Evolutionary conservation across 306 rosid species (phyloP).

Genomic region (Quercus ilex): DNA sequence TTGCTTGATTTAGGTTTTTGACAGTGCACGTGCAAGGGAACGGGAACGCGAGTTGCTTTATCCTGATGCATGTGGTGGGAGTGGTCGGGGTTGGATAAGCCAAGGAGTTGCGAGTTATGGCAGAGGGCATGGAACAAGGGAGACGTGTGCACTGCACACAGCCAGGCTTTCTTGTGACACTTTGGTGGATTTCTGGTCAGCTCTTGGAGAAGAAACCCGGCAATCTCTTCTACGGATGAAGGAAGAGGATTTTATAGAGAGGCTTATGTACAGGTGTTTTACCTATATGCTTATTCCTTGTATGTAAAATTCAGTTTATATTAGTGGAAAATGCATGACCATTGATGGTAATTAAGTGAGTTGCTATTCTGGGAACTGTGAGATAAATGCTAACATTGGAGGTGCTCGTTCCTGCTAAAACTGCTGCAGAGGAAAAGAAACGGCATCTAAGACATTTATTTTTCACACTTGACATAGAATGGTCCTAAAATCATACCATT

Average conservation of each 20-base stretch:
- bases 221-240: slow-evolving; percentile 95
- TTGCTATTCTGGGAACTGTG: slow-evolving; percentile 17
- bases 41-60: slow-evolving; percentile 95
- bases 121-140: slow-evolving; percentile 96
- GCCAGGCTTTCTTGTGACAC: slow-evolving; percentile 98
- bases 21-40: slow-evolving; percentile 94
- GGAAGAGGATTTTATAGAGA: slow-evolving; percentile 98
- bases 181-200: slow-evolving; percentile 97
- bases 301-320: slow-evolving; percentile 28
- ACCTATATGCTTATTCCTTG: slow-evolving; percentile 30
- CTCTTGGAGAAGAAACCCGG: slow-evolving; percentile 95
- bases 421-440: slow-evolving; percentile 10
- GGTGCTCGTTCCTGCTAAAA: slow-evolving; percentile 20
- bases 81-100: slow-evolving; percentile 99
- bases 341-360: slow-evolving; percentile 8
- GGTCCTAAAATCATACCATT: slow-evolving; percentile 1
- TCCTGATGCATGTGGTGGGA: slow-evolving; percentile 99
- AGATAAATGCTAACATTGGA: slow-evolving; percentile 16
- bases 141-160: slow-evolving; percentile 95
- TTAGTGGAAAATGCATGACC: slow-evolving; percentile 12
- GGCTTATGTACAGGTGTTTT: slow-evolving; percentile 96
- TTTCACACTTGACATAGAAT: slow-evolving; percentile 14
- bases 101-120: slow-evolving; percentile 87
- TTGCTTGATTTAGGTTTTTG: slow-evolving; percentile 71
- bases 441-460: slow-evolving; percentile 13